Evolutionary conservation across 257 asterid species (phyloP).

Genomic region (Solanum neorickii): DNA sequence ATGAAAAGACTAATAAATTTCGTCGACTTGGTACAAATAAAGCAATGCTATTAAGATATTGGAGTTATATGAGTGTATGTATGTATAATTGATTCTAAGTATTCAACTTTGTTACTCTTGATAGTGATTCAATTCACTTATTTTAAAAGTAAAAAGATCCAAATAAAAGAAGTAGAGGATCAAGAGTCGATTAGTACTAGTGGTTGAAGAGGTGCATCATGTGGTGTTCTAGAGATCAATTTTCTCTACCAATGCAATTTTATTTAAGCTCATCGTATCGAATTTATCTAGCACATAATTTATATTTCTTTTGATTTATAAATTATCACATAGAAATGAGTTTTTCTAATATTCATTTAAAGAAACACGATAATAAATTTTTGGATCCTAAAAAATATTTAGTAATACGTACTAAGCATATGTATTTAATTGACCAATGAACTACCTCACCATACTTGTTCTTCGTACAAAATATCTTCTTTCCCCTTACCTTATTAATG

Average conservation of each 20-base stretch:
- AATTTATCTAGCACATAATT: accelerated
- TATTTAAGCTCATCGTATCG: not conserved
- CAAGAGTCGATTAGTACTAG: not conserved
- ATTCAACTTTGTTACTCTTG: not conserved
- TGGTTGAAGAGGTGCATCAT: not conserved
- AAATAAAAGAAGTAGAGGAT: not conserved
- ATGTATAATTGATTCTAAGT: not conserved
- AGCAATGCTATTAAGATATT: no score
- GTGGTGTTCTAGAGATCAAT: no score
- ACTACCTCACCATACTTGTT: not conserved
- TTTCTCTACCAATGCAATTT: not conserved
- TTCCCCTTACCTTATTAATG: not conserved
- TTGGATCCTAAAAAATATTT: accelerated
- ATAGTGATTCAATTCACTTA: not conserved
- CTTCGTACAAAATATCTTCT: not conserved
- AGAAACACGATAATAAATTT: accelerated
- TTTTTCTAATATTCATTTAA: not conserved
- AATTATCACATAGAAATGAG: accelerated
- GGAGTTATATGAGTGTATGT: not conserved
- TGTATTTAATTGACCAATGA: no score
- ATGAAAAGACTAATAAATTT: not conserved
- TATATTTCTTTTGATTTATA: not conserved
- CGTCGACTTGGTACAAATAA: not conserved
- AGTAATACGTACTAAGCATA: no score
- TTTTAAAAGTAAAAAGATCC: not conserved